These are phyloP conservation scores for Piloderma croceum DNA, from an alignment of 768 basidiomycete species.

Conservation along the genomic window DNA sequence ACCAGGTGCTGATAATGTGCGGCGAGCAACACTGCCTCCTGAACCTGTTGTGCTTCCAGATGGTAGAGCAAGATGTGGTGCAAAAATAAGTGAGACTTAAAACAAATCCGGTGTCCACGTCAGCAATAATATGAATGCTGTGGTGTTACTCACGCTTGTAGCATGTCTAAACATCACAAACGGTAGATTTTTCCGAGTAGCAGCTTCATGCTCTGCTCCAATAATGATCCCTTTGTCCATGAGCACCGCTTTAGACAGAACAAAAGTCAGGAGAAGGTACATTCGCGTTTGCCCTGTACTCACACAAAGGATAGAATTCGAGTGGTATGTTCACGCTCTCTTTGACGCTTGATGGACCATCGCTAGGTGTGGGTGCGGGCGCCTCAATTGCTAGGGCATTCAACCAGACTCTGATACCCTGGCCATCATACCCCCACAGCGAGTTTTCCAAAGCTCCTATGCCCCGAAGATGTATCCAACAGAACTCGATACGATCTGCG, in stretches of 20 bases:
- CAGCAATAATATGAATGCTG: constrained; percentile 2
- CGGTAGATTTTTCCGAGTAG: constrained; percentile 65
- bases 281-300: constrained; percentile 23
- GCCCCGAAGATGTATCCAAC: constrained; percentile 95
- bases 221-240: constrained; percentile 99
- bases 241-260: constrained; percentile 62
- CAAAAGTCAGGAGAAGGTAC: constrained; percentile 7
- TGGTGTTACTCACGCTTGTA: constrained; percentile 61
- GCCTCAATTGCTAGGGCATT: constrained; percentile 90
- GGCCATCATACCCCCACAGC: constrained; percentile 94
- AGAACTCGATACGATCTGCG: constrained; percentile 95
- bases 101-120: constrained; percentile 1
- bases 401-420: constrained; percentile 87
- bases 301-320: constrained; percentile 95
- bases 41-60: constrained; percentile 50
- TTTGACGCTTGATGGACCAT: constrained; percentile 53
- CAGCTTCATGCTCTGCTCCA: constrained; percentile 87
- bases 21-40: constrained; percentile 82
- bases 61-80: constrained; percentile 87
- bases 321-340: constrained; percentile 91
- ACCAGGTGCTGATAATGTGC: constrained; percentile 82
- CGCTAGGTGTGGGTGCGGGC: constrained; percentile 31
- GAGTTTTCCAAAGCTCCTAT: constrained; percentile 94
- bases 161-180: constrained; percentile 91
- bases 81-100: constrained; percentile 86